phyloP scores from a whole-genome alignment of 805 yeast species.

The Candida peoriensis region DNA sequence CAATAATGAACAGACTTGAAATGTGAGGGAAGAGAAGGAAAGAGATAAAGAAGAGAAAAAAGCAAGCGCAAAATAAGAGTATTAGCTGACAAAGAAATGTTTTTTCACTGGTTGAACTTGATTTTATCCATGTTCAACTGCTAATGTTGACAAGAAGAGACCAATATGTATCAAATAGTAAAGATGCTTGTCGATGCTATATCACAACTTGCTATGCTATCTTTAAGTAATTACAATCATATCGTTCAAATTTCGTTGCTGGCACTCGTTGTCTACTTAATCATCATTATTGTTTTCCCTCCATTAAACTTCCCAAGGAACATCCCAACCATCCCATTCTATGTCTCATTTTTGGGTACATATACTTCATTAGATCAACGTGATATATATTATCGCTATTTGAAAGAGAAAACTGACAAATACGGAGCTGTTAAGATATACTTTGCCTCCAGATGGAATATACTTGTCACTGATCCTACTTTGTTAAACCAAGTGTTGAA shows the following conservation, averaged over 20 bases:
- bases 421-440: slow-evolving; percentile 56
- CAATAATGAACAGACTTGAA: too few relatives aligned
- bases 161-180: background rate
- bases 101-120: too few relatives aligned
- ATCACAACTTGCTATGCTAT: too few relatives aligned
- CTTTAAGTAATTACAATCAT: too few relatives aligned
- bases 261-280: slow-evolving; percentile 2
- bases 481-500: slow-evolving; percentile 40
- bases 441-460: slow-evolving; percentile 60
- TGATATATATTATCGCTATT: slow-evolving; percentile 38
- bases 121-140: too few relatives aligned
- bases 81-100: too few relatives aligned
- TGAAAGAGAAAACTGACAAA: slow-evolving; percentile 40
- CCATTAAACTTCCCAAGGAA: slow-evolving; percentile 46
- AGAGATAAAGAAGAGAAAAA: too few relatives aligned
- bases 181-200: background rate
- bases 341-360: slow-evolving; percentile 45
- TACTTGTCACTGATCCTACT: slow-evolving; percentile 45
- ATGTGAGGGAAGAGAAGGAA: too few relatives aligned
- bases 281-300: slow-evolving; percentile 29
- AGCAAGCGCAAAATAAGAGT: too few relatives aligned
- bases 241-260: too few relatives aligned
- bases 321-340: slow-evolving; percentile 60
- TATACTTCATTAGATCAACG: slow-evolving; percentile 42
- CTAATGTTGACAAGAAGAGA: too few relatives aligned